Evolutionary conservation across 2,329 filamentous ascomycete species (phyloP).

Genomic region (Whalleya microplaca): DNA sequence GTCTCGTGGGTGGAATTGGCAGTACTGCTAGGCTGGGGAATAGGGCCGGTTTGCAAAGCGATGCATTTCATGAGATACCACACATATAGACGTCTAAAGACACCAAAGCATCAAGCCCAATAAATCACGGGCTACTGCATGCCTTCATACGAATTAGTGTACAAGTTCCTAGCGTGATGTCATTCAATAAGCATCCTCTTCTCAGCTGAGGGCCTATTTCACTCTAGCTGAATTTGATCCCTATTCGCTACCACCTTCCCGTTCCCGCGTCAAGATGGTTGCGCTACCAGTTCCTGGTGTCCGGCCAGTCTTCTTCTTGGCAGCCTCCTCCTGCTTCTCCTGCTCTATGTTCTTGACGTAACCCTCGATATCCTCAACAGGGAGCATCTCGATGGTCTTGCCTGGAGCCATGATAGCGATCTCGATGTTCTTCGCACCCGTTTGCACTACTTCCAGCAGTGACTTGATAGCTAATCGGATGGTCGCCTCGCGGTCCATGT

Average conservation of each 20-base stretch:
- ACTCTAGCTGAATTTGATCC: constrained; percentile 2
- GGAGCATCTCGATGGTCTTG: constrained; percentile 89
- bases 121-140: constrained; percentile 10
- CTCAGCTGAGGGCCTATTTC: constrained; percentile 8
- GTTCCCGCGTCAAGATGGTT: constrained; percentile 72
- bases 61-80: constrained; percentile 39
- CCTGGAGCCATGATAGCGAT: constrained; percentile 97
- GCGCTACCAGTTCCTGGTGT: constrained; percentile 71
- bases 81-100: constrained; percentile 27
- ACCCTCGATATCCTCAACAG: constrained; percentile 92
- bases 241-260: constrained; percentile 41
- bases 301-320: constrained; percentile 89
- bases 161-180: constrained; percentile 15
- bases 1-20: neutral
- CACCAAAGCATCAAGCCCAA: constrained; percentile 6
- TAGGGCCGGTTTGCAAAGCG: constrained; percentile 23
- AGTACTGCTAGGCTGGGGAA: neutral
- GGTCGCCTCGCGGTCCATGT: constrained; percentile 94
- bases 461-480: constrained; percentile 99
- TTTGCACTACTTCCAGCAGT: constrained; percentile 95
- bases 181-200: constrained; percentile 11
- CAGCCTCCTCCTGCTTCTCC: constrained; percentile 98
- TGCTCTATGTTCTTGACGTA: constrained; percentile 99
- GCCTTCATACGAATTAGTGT: constrained; percentile 17
- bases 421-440: constrained; percentile 99